phyloP scores from a whole-genome alignment of 768 basidiomycete species.

The Mycena rebaudengoi region DNA sequence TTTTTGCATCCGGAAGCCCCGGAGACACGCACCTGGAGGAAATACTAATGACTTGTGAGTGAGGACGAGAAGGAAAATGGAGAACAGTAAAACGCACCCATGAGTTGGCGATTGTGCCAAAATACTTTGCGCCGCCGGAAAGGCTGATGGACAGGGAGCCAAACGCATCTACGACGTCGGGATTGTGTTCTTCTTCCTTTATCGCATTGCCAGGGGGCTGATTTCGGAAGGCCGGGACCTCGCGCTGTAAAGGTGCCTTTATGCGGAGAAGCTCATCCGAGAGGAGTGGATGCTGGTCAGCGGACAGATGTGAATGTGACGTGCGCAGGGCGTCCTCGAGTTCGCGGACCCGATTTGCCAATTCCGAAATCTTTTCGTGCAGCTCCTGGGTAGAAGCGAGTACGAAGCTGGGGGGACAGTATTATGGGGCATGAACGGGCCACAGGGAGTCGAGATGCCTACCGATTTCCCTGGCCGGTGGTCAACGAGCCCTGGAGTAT shows the following conservation, averaged over 20 bases:
- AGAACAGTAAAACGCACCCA: slow-evolving; percentile 58
- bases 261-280: slow-evolving; percentile 76
- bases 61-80: slow-evolving; percentile 16
- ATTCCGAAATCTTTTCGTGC: slow-evolving; percentile 82
- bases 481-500: slow-evolving; percentile 70
- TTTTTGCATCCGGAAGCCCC: slow-evolving; percentile 6
- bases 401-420: slow-evolving; percentile 63
- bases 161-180: slow-evolving; percentile 81
- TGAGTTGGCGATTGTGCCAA: slow-evolving; percentile 78
- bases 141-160: slow-evolving; percentile 79
- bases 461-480: slow-evolving; percentile 86
- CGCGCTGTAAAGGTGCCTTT: slow-evolving; percentile 80
- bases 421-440: neutral
- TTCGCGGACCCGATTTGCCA: slow-evolving; percentile 77
- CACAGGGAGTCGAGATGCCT: slow-evolving; percentile 24
- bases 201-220: slow-evolving; percentile 38
- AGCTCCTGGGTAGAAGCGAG: slow-evolving; percentile 83
- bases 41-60: slow-evolving; percentile 57
- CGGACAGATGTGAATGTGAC: slow-evolving; percentile 65
- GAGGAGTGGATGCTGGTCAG: slow-evolving; percentile 72
- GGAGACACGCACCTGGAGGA: slow-evolving; percentile 66
- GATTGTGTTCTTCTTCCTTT: slow-evolving; percentile 71
- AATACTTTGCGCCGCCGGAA: slow-evolving; percentile 79
- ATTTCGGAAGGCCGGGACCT: slow-evolving; percentile 56
- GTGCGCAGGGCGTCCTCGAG: slow-evolving; percentile 75